Conservation (phyloP, 768 basidiomycete genomes). For the Saitozyma sp. region DNA sequence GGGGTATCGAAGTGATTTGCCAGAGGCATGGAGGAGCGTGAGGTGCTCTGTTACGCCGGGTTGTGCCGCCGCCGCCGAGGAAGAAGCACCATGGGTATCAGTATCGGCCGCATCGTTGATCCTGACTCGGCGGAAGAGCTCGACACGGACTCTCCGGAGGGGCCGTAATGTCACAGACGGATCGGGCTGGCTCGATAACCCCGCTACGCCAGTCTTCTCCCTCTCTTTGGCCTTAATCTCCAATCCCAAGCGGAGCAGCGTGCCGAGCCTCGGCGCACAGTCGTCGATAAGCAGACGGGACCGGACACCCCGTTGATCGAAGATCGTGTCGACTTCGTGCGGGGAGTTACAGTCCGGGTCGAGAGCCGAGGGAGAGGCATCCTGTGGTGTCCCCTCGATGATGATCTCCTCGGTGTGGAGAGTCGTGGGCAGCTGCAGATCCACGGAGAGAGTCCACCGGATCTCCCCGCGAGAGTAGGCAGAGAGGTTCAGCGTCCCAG, state of each 20-base stretch:
- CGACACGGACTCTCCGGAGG: conserved; percentile 44
- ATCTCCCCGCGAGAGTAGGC: conserved; percentile 36
- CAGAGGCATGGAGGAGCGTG: conserved; percentile 72
- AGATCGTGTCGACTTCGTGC: conserved; percentile 26
- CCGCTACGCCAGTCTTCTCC: conserved; percentile 35
- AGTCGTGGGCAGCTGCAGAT: conserved; percentile 9
- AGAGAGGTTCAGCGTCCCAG: conserved; percentile 44
- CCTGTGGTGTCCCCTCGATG: conserved; percentile 40
- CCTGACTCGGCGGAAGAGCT: conserved; percentile 39
- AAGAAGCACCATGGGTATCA: not conserved
- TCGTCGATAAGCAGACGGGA: conserved; percentile 36
- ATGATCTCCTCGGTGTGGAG: conserved; percentile 21
- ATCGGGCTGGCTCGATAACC: conserved; percentile 23
- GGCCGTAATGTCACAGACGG: conserved; percentile 32
- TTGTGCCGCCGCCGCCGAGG: conserved; percentile 7
- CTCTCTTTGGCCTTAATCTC: conserved; percentile 34
- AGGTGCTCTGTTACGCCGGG: conserved; percentile 14
- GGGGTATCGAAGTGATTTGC: conserved; percentile 91
- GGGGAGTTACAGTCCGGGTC: not conserved
- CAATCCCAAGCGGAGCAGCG: conserved; percentile 40
- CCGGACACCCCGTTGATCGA: conserved; percentile 30
- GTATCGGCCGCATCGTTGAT: not conserved
- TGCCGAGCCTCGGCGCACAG: conserved; percentile 28
- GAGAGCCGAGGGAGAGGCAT: conserved; percentile 6
- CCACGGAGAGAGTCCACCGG: conserved; percentile 30